A percentile compares a stretch with the other conserved stretches of the same genome.
Evolutionary conservation across 1,284 basidiomycete species (phyloP).

Genomic region (Heliocybe sulcata): DNA sequence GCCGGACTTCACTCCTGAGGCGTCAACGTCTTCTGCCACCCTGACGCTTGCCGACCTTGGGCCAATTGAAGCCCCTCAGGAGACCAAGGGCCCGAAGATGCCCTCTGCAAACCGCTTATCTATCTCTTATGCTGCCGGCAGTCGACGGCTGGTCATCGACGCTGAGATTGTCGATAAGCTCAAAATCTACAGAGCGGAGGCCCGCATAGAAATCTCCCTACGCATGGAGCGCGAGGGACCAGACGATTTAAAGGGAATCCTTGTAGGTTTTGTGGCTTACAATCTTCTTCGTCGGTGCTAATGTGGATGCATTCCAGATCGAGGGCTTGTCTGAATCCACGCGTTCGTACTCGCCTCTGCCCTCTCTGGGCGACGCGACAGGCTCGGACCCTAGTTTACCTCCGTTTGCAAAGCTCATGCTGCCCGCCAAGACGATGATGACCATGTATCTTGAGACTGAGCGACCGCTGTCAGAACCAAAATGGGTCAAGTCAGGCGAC

Average conservation of each 20-base stretch:
- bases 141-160: slow-evolving; percentile 82
- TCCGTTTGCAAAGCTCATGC: slow-evolving; percentile 47
- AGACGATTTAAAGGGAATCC: slow-evolving; percentile 61
- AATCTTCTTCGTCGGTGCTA: slow-evolving; percentile 4
- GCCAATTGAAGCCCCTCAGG: slow-evolving; percentile 3
- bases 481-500: slow-evolving; percentile 93
- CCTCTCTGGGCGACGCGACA: slow-evolving; percentile 34
- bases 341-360: slow-evolving; percentile 60
- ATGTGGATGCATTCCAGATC: slow-evolving; percentile 36
- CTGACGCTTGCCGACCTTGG: slow-evolving; percentile 7
- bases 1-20: neutral
- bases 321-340: slow-evolving; percentile 69
- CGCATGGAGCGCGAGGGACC: slow-evolving; percentile 47
- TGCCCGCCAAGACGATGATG: slow-evolving; percentile 48
- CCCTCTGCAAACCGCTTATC: slow-evolving; percentile 83
- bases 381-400: slow-evolving; percentile 57
- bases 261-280: slow-evolving; percentile 41
- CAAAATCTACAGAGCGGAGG: slow-evolving; percentile 75
- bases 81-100: slow-evolving; percentile 18
- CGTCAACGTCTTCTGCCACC: neutral
- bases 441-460: slow-evolving; percentile 75
- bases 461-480: slow-evolving; percentile 86
- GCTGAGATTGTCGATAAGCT: slow-evolving; percentile 81
- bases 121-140: slow-evolving; percentile 88
- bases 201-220: slow-evolving; percentile 79